A percentile compares a stretch with the other conserved stretches of the same genome.
Conservation (phyloP, 1,284 basidiomycete genomes). For the Cryptococcus amylolentus region DNA sequence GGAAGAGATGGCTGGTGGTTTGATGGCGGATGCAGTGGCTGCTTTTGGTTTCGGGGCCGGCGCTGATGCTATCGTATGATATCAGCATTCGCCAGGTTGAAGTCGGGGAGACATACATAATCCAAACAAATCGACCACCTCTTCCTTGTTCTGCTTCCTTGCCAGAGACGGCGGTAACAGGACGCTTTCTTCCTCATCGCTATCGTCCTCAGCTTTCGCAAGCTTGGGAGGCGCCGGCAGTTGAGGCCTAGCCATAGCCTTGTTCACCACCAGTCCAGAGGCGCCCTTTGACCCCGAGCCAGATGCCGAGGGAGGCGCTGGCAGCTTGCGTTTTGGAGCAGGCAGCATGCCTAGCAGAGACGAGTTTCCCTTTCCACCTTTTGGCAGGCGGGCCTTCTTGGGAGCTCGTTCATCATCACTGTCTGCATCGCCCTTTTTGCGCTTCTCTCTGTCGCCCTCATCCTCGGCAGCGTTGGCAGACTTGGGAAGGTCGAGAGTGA, state of each 20-base stretch:
- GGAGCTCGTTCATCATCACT: conserved; percentile 21
- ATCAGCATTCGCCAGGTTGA: not conserved
- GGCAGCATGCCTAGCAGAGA: conserved; percentile 47
- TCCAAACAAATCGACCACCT: conserved; percentile 46
- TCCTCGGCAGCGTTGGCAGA: conserved; percentile 2
- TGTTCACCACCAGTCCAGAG: conserved; percentile 28
- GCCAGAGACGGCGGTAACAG: conserved; percentile 26
- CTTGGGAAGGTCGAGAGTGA: conserved; percentile 45
- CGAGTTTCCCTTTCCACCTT: conserved; percentile 37
- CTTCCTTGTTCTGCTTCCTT: conserved; percentile 13
- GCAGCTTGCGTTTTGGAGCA: conserved; percentile 45
- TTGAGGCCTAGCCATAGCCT: conserved; percentile 23
- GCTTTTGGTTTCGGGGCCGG: not conserved
- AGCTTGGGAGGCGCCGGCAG: conserved; percentile 4
- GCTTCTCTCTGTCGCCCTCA: conserved; percentile 2
- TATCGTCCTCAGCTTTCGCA: not conserved
- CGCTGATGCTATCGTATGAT: not conserved
- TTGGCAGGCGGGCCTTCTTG: conserved; percentile 18
- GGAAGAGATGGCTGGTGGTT: conserved; percentile 36
- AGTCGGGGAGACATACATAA: conserved; percentile 28
- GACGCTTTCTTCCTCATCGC: conserved; percentile 18
- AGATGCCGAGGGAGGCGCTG: conserved; percentile 4
- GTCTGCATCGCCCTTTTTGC: conserved; percentile 3
- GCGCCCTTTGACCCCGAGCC: conserved; percentile 8
- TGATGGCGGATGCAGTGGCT: conserved; percentile 12